phyloP scores from a whole-genome alignment of 73 alveolate species.

The Paramecium bursaria region DNA sequence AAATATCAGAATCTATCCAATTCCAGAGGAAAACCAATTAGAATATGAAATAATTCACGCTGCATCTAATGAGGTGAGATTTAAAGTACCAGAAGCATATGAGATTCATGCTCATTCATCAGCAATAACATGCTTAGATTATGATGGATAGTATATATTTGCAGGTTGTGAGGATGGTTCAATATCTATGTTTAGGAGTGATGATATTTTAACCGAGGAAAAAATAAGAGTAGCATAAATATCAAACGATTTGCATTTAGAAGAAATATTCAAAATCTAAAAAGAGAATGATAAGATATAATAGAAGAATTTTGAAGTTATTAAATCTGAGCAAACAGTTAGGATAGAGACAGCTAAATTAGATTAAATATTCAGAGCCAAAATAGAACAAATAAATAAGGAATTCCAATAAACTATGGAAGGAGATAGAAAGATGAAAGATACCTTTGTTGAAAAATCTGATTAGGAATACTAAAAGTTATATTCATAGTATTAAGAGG shows the following conservation, averaged over 20 bases:
- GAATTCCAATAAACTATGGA: slow-evolving; percentile 61
- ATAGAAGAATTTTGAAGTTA: slow-evolving; percentile 63
- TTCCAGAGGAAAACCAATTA: slow-evolving; percentile 62
- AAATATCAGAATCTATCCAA: slow-evolving; percentile 53
- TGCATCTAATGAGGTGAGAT: slow-evolving; percentile 37
- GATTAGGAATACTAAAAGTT: slow-evolving; percentile 58
- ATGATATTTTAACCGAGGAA: slow-evolving; percentile 55
- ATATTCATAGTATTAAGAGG: slow-evolving; percentile 18
- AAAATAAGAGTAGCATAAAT: slow-evolving; percentile 57
- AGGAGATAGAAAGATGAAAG: slow-evolving; percentile 63
- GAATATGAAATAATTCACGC: slow-evolving; percentile 58
- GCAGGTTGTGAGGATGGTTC: slow-evolving; percentile 72
- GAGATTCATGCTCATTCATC: slow-evolving; percentile 64
- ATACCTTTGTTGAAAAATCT: slow-evolving; percentile 67
- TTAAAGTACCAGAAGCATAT: slow-evolving; percentile 60
- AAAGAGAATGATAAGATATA: slow-evolving; percentile 64
- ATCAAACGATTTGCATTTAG: slow-evolving; percentile 66
- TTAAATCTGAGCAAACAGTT: slow-evolving; percentile 64
- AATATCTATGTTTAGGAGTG: slow-evolving; percentile 48
- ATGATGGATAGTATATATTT: slow-evolving; percentile 63
- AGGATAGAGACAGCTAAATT: slow-evolving; percentile 66
- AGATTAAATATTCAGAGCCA: slow-evolving; percentile 37
- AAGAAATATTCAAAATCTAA: slow-evolving; percentile 52
- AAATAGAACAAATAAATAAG: slow-evolving; percentile 60
- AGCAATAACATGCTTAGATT: slow-evolving; percentile 64